These are phyloP conservation scores for Mycena galericulata DNA, from an alignment of 768 basidiomycete species.

Conservation along the genomic window DNA sequence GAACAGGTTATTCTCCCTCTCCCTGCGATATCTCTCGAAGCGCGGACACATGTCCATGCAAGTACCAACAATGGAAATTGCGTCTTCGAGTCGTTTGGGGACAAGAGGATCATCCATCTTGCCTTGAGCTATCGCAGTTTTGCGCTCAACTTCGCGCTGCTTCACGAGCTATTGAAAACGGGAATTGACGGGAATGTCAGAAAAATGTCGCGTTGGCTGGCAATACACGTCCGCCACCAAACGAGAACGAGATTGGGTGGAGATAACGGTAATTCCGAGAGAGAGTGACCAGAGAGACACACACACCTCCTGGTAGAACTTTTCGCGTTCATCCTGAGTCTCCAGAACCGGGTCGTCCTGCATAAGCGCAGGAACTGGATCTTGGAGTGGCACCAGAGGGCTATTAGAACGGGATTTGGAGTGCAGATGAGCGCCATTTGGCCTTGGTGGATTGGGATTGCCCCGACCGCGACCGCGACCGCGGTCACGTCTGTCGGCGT, in stretches of 20 bases:
- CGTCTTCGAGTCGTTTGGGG: conserved; percentile 85
- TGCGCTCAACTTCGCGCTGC: conserved; percentile 77
- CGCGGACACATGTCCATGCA: conserved; percentile 96
- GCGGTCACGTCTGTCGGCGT: conserved; percentile 72
- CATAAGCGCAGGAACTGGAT: conserved; percentile 41
- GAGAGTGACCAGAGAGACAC: too few species aligned
- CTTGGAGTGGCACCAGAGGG: conserved; percentile 53
- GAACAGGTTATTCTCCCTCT: conserved; percentile 89
- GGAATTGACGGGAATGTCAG: conserved; percentile 30
- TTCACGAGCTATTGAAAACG: conserved; percentile 67
- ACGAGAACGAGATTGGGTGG: background rate
- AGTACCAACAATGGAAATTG: conserved; percentile 93
- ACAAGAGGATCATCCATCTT: conserved; percentile 90
- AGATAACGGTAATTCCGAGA: conserved; percentile 28
- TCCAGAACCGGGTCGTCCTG: conserved; percentile 66
- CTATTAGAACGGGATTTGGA: conserved; percentile 51
- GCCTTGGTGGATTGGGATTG: conserved; percentile 39
- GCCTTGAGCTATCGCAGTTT: conserved; percentile 81
- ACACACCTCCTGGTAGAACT: conserved; percentile 80
- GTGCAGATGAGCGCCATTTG: conserved; percentile 49
- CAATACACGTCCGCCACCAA: too few species aligned
- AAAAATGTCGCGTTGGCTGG: too few species aligned
- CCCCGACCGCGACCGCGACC: conserved; percentile 67
- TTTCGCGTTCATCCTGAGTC: conserved; percentile 72
- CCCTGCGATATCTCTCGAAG: conserved; percentile 91